Conservation (phyloP, 352 stramenopile genomes). For the Pythium oligandrum region DNA sequence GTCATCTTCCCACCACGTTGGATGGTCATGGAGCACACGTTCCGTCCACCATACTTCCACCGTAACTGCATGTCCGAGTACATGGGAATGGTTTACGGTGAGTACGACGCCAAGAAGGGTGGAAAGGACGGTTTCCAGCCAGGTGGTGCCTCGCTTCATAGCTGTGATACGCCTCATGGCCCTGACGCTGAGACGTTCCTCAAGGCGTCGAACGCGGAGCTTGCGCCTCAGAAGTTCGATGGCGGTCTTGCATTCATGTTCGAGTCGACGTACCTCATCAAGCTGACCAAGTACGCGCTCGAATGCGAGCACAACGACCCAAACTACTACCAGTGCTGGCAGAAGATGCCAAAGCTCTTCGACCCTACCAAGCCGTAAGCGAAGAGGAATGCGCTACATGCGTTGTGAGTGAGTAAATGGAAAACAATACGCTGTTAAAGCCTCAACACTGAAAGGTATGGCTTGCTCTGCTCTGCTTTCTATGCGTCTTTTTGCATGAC, state of each 20-base stretch:
- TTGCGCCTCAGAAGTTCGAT: constrained; percentile 88
- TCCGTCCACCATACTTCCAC: constrained; percentile 93
- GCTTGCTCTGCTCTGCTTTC: no score
- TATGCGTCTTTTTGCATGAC: constrained; percentile 89
- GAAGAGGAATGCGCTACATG: background rate
- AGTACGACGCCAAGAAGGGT: constrained; percentile 94
- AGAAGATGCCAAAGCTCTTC: constrained; percentile 89
- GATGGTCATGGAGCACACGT: constrained; percentile 94
- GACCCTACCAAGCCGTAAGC: constrained; percentile 34
- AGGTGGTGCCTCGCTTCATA: constrained; percentile 91
- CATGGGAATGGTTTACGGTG: constrained; percentile 96
- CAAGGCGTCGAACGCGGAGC: constrained; percentile 75
- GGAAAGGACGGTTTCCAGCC: constrained; percentile 87
- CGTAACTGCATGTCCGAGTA: constrained; percentile 98
- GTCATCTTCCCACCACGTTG: constrained; percentile 96
- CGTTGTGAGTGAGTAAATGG: no score
- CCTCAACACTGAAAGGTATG: no score
- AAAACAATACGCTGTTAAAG: no score
- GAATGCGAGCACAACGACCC: constrained; percentile 81
- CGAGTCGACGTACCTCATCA: constrained; percentile 91
- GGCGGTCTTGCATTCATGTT: constrained; percentile 97
- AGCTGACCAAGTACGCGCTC: constrained; percentile 87
- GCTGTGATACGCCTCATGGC: constrained; percentile 87
- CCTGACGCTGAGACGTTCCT: constrained; percentile 92
- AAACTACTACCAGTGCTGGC: constrained; percentile 93